Evolutionary conservation across 2,329 filamentous ascomycete species (phyloP).

Genomic region (Monosporascus sp.): DNA sequence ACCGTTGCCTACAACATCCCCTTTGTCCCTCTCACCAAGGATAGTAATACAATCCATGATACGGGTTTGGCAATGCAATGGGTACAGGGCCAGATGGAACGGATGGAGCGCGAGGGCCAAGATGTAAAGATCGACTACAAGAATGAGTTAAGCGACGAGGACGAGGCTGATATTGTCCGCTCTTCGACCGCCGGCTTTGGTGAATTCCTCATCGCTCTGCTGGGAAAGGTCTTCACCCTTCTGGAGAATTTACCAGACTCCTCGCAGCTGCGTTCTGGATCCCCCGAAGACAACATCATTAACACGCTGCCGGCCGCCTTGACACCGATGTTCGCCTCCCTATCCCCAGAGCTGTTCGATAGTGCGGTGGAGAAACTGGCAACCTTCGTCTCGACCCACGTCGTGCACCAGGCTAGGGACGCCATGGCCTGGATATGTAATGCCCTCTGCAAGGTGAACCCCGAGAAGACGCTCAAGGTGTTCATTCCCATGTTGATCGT

Average conservation of each 20-base stretch:
- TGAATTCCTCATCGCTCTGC: conserved; percentile 84
- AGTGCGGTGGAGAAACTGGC: conserved; percentile 87
- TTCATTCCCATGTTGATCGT: conserved; percentile 86
- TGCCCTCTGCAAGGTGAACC: conserved; percentile 90
- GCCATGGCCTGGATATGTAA: conserved; percentile 99
- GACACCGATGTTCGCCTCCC: conserved; percentile 79
- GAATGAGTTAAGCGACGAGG: conserved; percentile 73
- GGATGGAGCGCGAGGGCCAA: conserved; percentile 84
- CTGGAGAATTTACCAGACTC: conserved; percentile 93
- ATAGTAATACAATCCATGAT: conserved; percentile 62
- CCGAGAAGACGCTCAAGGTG: conserved; percentile 84
- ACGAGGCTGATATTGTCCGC: conserved; percentile 80
- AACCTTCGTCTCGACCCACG: conserved; percentile 85
- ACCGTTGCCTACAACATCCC: conserved; percentile 95
- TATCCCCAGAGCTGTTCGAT: conserved; percentile 92
- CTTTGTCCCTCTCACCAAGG: conserved; percentile 73
- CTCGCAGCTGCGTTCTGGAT: conserved; percentile 78
- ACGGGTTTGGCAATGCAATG: conserved; percentile 80
- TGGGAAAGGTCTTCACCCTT: conserved; percentile 92
- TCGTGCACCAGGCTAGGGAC: conserved; percentile 93
- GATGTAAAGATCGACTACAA: conserved; percentile 82
- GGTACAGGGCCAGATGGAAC: conserved; percentile 90
- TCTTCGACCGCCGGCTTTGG: conserved; percentile 92
- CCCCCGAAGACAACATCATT: conserved; percentile 94
- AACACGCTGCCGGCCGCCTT: conserved; percentile 91